Conservation (phyloP, 495 filamentous ascomycete species). For the Penicillium crystallinum region DNA sequence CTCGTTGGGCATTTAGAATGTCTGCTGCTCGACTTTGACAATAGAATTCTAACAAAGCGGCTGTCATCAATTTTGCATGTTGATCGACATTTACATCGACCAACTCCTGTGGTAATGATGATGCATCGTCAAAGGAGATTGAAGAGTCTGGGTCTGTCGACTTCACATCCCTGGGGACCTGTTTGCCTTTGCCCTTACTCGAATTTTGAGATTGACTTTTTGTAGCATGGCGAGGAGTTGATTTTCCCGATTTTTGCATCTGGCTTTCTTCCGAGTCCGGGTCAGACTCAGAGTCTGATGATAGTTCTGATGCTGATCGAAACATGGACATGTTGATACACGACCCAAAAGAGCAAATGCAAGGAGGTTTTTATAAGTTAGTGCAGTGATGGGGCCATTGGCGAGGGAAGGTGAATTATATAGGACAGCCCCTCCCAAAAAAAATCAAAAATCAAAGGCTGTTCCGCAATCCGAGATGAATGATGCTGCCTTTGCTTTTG, state of each 20-base stretch:
- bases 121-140: slow-evolving; percentile 19
- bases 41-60: slow-evolving; percentile 42
- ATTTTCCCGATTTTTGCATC: slow-evolving; percentile 4
- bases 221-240: slow-evolving; percentile 1
- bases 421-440: neutral
- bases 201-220: slow-evolving; percentile 1
- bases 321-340: slow-evolving; percentile 42
- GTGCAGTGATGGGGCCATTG: neutral
- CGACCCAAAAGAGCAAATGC: neutral
- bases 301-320: slow-evolving; percentile 35
- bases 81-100: slow-evolving; percentile 27
- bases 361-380: neutral
- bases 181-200: slow-evolving; percentile 7
- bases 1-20: slow-evolving; percentile 37
- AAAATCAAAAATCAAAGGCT: neutral
- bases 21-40: slow-evolving; percentile 43
- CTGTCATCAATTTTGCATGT: slow-evolving; percentile 43
- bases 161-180: neutral
- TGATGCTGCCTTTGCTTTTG: neutral
- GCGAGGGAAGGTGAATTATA: neutral
- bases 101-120: slow-evolving; percentile 17
- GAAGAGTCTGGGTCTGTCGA: slow-evolving; percentile 8
- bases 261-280: slow-evolving; percentile 23
- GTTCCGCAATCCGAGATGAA: neutral
- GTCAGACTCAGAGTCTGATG: slow-evolving; percentile 33